A percentile compares a stretch with the other conserved stretches of the same genome.
Conservation (phyloP, 2,329 filamentous ascomycete species). For the Magnaporthiopsis incrustans region DNA sequence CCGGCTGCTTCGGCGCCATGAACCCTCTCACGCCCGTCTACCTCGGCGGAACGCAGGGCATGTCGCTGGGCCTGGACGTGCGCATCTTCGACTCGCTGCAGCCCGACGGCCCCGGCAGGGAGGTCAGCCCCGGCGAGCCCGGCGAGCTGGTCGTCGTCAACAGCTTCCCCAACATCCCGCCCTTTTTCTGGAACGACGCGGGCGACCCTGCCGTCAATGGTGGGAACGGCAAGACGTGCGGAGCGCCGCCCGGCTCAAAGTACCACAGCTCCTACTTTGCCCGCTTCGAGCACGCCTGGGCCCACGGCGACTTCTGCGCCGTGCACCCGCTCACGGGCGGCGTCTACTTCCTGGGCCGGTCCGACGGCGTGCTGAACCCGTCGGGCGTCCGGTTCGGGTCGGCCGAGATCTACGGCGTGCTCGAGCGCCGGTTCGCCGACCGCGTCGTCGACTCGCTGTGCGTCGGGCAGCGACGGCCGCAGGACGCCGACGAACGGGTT, state of each 20-base stretch:
- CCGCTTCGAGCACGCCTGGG: slow-evolving; percentile 63
- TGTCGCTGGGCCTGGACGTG: slow-evolving; percentile 40
- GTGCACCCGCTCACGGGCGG: slow-evolving; percentile 60
- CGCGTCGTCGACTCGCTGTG: slow-evolving; percentile 66
- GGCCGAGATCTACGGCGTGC: slow-evolving; percentile 69
- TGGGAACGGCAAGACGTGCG: too few species aligned
- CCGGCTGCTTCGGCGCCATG: slow-evolving; percentile 52
- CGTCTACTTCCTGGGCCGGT: slow-evolving; percentile 59
- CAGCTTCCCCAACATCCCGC: slow-evolving; percentile 69
- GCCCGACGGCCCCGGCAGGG: slow-evolving; percentile 33
- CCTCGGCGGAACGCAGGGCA: slow-evolving; percentile 44
- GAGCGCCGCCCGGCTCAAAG: slow-evolving; percentile 38
- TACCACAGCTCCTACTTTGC: slow-evolving; percentile 56
- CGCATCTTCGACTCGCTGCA: slow-evolving; percentile 55
- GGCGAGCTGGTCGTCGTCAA: slow-evolving; percentile 67
- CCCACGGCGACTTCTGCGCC: slow-evolving; percentile 73
- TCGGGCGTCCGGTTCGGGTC: slow-evolving; percentile 72
- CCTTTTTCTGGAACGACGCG: slow-evolving; percentile 54
- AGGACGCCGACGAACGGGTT: slow-evolving; percentile 45
- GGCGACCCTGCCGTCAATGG: slow-evolving; percentile 14
- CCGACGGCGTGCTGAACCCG: slow-evolving; percentile 74
- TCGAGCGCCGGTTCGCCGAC: slow-evolving; percentile 57
- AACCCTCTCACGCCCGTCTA: slow-evolving; percentile 62
- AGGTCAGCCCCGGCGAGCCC: slow-evolving; percentile 50
- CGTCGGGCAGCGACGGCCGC: slow-evolving; percentile 64